phyloP scores from a whole-genome alignment of 1,284 basidiomycete genomes.

The Paramarasmius palmivorus region DNA sequence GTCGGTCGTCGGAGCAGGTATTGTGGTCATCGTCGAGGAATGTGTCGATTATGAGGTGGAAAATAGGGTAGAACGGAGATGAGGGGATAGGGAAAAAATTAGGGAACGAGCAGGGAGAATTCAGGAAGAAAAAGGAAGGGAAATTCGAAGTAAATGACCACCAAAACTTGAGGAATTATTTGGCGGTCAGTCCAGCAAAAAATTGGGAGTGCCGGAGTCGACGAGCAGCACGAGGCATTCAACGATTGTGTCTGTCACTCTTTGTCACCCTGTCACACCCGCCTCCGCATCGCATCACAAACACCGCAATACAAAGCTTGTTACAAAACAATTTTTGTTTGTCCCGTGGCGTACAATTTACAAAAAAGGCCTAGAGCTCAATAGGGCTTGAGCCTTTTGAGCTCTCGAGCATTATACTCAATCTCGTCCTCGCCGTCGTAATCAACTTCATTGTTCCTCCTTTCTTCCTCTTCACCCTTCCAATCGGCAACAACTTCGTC shows the following conservation, averaged over 20 bases:
- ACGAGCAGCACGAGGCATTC: background rate
- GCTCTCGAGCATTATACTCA: conserved; percentile 58
- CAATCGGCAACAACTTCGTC: conserved; percentile 59
- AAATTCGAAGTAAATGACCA: conserved; percentile 16
- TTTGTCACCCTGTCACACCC: too few species aligned
- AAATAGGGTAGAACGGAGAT: conserved; percentile 14
- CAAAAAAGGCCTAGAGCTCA: conserved; percentile 19
- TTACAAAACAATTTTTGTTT: too few species aligned
- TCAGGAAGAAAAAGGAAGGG: conserved; percentile 21
- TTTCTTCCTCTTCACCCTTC: conserved; percentile 31
- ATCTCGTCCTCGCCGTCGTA: conserved; percentile 54
- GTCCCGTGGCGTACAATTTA: conserved; percentile 10
- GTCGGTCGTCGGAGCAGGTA: conserved; percentile 57
- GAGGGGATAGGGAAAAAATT: too few species aligned
- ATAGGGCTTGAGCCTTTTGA: conserved; percentile 67
- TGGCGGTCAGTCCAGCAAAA: background rate
- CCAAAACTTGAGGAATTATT: conserved; percentile 5
- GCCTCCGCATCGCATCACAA: too few species aligned
- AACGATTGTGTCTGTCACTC: background rate
- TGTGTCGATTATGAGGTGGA: conserved; percentile 24
- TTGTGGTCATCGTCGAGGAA: conserved; percentile 51
- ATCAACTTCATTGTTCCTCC: conserved; percentile 30
- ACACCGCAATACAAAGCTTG: background rate
- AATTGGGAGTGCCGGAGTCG: too few species aligned
- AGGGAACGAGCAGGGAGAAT: conserved; percentile 10